Conservation (phyloP, 441 rosid species). For the Arabidopsis lyrata region DNA sequence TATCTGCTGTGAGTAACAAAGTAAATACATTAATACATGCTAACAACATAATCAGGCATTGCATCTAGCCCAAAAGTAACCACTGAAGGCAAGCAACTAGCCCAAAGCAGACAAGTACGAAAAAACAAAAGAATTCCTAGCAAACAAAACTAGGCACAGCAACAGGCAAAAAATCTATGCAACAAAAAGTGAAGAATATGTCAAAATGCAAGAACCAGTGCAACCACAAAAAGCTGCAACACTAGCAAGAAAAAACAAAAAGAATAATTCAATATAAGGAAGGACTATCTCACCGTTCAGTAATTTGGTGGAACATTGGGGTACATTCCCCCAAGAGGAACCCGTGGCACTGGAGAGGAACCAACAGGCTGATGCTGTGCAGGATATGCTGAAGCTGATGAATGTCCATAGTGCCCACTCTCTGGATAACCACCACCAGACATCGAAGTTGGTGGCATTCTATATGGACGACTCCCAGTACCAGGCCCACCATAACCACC, state of each 20-base stretch:
- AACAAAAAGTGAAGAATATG: conserved; percentile 21
- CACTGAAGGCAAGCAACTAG: conserved; percentile 16
- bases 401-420: conserved; percentile 64
- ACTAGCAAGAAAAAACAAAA: conserved; percentile 18
- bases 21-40: background rate
- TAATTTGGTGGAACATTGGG: conserved; percentile 75
- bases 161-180: background rate
- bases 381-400: conserved; percentile 62
- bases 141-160: conserved; percentile 19
- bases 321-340: conserved; percentile 87
- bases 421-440: conserved; percentile 75
- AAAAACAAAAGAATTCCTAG: conserved; percentile 25
- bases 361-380: conserved; percentile 72
- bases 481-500: conserved; percentile 54
- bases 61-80: background rate
- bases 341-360: conserved; percentile 68
- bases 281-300: conserved; percentile 61
- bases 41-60: conserved; percentile 18
- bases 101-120: background rate
- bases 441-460: conserved; percentile 69
- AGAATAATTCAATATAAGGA: background rate
- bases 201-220: conserved; percentile 22
- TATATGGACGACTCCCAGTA: conserved; percentile 54
- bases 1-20: background rate
- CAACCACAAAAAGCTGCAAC: background rate